Evolutionary conservation across 1,139 yeast species (phyloP).

Genomic region (Geotrichum reessii): DNA sequence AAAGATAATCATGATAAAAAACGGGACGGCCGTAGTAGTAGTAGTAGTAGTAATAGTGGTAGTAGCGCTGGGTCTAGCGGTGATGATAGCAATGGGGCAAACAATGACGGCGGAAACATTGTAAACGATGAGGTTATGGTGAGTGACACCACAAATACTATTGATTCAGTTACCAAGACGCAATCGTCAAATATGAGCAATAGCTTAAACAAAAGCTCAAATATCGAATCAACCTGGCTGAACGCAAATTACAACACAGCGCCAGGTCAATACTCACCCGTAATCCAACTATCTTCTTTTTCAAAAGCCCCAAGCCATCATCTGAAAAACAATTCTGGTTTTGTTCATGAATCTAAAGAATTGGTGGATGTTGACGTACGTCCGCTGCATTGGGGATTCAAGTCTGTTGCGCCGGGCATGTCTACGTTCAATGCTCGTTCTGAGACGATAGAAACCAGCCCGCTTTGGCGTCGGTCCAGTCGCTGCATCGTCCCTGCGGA

Average conservation of each 20-base stretch:
- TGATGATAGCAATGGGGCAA: not conserved
- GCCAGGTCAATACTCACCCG: conserved; percentile 13
- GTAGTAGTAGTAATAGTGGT: not conserved
- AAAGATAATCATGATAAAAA: not conserved
- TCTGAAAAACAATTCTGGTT: not conserved
- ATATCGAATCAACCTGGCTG: not conserved
- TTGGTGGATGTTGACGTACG: not conserved
- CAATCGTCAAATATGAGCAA: too few species aligned
- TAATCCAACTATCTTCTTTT: conserved; percentile 2
- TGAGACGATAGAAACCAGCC: conserved; percentile 28
- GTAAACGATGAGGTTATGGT: not conserved
- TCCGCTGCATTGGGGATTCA: not conserved
- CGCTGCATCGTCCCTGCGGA: conserved; percentile 69
- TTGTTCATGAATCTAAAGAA: not conserved
- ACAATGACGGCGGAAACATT: not conserved
- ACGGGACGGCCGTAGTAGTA: not conserved
- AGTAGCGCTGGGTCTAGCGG: not conserved
- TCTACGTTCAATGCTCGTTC: conserved; percentile 35
- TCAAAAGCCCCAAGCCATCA: not conserved
- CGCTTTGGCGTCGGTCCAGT: conserved; percentile 32
- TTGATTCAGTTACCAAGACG: not conserved
- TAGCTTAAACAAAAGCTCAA: too few species aligned
- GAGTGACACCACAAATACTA: not conserved
- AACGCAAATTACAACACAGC: conserved; percentile 13
- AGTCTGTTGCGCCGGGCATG: not conserved